Evolutionary conservation across 305 asterid species (phyloP), one percentile per base, ranked within the genome.

Genomic region (Withania somnifera): DNA sequence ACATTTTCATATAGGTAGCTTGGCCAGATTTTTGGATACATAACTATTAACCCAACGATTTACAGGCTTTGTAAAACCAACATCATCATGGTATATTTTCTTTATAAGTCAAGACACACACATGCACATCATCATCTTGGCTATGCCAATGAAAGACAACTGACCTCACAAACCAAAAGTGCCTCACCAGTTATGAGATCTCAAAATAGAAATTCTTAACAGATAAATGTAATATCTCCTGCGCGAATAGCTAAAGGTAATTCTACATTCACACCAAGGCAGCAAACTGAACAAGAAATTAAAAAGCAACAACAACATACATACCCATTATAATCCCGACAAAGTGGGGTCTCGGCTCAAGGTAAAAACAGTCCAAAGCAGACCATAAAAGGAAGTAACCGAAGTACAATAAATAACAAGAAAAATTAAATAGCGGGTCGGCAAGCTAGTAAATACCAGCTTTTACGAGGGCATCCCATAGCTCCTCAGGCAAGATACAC

Each of bases 401-500:
- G 10, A 38, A 38, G 45, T 7, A 32, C 36, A 13, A 13, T 34
- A 24, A 11, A 26, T 26, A 34, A 30, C 34, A 36, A 36, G 40
- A 36, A 36, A 1, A 36, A 1, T 47, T 3, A 47, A 47, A 47
- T 4, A 47, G 4, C 20, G 5, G n/a, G 1, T 34, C 76, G 36
- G 76, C 51, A 4, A 47, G 78, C 53, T 51, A 60, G 78, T 80
- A 87, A 79, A 82, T 97, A 97, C 99, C 99, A 91, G 98, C 95
- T 87, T 89, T 93, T 58, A 91, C 92, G 84, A 97, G 98, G 61
- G 99, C 98, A 86, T 93, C 98, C 98, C 93, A 92, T 30, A 97
- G 86, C 91, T 97, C 99, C 90, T 95, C 99, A 3, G 99, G 99
- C 88, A 93, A 85, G 89, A 97, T 97, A 86, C 98, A 93, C 13